Base-by-base conservation (phyloP, 306 rosid species). In the Dalbergia cochinchinensis region DNA sequence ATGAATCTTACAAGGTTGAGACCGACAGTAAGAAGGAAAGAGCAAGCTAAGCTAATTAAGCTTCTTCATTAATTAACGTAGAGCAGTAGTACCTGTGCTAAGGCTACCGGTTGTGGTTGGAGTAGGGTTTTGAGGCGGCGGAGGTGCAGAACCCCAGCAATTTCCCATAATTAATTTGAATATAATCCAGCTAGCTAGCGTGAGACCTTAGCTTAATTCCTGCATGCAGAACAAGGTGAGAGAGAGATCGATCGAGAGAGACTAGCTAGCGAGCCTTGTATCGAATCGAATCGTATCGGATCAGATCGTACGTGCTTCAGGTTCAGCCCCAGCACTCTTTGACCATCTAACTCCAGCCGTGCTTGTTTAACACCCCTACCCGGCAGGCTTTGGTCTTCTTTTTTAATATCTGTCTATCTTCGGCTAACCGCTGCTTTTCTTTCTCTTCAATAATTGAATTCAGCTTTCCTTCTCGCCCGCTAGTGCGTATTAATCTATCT, bases 61-160 rank as follows among this genome's bases (percentile, higher is more conserved):
- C 2, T 26, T 26, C 31, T 26, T 26, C 31, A 26, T 2, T 26
- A 26, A 26, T 26, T 26, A 26, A 26, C 2, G 31, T 26, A 26
- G 31, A 26, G 3, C 2, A 26, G 1, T 26, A 57, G 15, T 87
- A 88, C 92, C 92, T 78, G 87, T 53, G 69, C 83, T 90, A 37
- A 92, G 83, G 51, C 57, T 71, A 79, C 91, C 90, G 13, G 93
- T 86, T 31, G 88, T 78, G 35, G 65, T 42, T 39, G 92, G 84
- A 15, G 87, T 41, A 45, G 88, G 83, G 14, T 82, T 61, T 61
- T n/a, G 22, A 62, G 42, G 47, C 65, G 47, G 7, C 65, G 75
- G 75, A 80, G 81, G 80, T 37, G 74, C 48, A 80, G 92, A 88
- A 83, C 88, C 83, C 92, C 90, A 94, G 84, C 98, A 94, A 85